phyloP scores from a whole-genome alignment of 345 rosid species.

The Leavenworthia alabamica region DNA sequence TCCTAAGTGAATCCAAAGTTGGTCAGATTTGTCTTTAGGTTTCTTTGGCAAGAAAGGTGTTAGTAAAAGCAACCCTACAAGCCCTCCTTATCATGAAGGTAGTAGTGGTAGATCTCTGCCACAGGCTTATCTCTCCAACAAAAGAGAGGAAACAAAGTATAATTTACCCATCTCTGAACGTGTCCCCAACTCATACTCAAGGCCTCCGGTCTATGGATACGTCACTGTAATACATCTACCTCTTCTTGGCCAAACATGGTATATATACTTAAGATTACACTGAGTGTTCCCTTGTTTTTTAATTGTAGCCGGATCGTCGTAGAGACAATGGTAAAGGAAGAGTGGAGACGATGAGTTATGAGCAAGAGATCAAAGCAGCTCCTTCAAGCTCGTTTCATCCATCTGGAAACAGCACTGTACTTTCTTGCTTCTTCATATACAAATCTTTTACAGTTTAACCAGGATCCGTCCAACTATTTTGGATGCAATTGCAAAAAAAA shows the following conservation, averaged over 20 bases:
- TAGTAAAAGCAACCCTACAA: slow-evolving; percentile 15
- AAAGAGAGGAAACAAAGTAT: slow-evolving; percentile 11
- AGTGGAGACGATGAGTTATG: slow-evolving; percentile 3
- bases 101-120: slow-evolving; percentile 1
- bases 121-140: slow-evolving; percentile 11
- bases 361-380: slow-evolving; percentile 23
- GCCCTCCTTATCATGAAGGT: slow-evolving; percentile 11
- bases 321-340: too few relatives aligned
- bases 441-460: not conserved
- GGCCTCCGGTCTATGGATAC: slow-evolving; percentile 22
- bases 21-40: slow-evolving; percentile 16
- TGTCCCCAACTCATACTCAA: slow-evolving; percentile 23
- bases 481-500: too few relatives aligned
- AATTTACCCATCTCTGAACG: slow-evolving; percentile 24
- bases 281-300: too few relatives aligned
- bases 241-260: not conserved
- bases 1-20: not conserved
- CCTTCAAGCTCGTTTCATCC: slow-evolving; percentile 17
- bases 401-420: slow-evolving; percentile 21
- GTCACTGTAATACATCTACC: slow-evolving; percentile 17
- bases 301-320: slow-evolving; percentile 25
- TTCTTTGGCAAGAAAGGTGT: slow-evolving; percentile 13
- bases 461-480: too few relatives aligned
- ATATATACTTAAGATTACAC: too few relatives aligned
- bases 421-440: too few relatives aligned